These are phyloP conservation scores for Boletus hoseneyae DNA, from an alignment of 1,284 basidiomycete genomes.

Conservation along the genomic window DNA sequence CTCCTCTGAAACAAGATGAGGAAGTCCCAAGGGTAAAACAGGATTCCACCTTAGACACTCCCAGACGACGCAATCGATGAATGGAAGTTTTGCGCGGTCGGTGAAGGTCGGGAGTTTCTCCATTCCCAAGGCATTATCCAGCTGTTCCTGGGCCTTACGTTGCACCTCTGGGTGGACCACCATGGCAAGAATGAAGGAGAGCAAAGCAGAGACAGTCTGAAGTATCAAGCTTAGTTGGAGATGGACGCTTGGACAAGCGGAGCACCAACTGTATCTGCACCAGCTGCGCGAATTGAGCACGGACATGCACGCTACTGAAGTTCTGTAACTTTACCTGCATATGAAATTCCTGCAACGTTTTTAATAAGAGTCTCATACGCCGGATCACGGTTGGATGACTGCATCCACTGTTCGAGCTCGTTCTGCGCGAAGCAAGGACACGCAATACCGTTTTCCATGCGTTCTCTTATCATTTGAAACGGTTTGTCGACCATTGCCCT, in stretches of 20 bases:
- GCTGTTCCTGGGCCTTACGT: conserved; percentile 34
- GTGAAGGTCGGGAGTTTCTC: conserved; percentile 37
- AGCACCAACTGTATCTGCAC: conserved; percentile 26
- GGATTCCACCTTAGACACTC: conserved; percentile 45
- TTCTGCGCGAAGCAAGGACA: conserved; percentile 35
- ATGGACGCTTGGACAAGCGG: not conserved
- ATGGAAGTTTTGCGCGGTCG: conserved; percentile 36
- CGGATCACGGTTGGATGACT: conserved; percentile 23
- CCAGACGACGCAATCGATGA: conserved; percentile 37
- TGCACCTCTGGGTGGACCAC: conserved; percentile 38
- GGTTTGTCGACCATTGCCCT: conserved; percentile 41
- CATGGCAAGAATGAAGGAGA: conserved; percentile 40
- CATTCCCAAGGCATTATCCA: conserved; percentile 32
- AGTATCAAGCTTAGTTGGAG: conserved; percentile 4
- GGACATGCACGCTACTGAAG: not conserved
- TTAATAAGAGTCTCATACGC: conserved; percentile 36
- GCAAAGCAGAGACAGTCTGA: conserved; percentile 24
- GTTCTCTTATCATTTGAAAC: conserved; percentile 38
- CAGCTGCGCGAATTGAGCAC: conserved; percentile 15
- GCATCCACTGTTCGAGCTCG: conserved; percentile 34
- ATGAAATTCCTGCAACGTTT: conserved; percentile 43
- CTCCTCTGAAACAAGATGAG: conserved; percentile 37
- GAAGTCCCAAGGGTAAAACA: conserved; percentile 40
- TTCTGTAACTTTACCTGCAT: conserved; percentile 33
- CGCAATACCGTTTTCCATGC: conserved; percentile 34